Base-by-base conservation (phyloP, 495 filamentous ascomycete species). In the Letharia columbiana region DNA sequence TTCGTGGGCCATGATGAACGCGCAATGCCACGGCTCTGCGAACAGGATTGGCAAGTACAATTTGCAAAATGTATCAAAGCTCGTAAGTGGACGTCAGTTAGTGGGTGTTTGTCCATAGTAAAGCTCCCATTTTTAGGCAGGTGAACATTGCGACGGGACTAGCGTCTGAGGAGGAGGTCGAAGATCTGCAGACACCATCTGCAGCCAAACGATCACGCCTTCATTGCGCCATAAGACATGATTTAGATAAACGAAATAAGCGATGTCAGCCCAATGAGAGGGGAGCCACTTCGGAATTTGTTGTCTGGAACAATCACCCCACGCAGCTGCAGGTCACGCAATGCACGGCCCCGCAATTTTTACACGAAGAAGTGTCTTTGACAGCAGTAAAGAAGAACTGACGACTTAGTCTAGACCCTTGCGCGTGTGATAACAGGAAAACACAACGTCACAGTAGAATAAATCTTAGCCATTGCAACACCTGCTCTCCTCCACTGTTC, bases 1-100 rank as follows among this genome's bases (percentile, higher is more conserved):
- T 52, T 68, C 62, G 61, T 70, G 60, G 31, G 68, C 66, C 68
- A 70, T 70, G 44, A 61, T 65, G 18, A 45, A 50, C 15, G 5
- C 18, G 20, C 35, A 28, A 18, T 61, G 10, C 20, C 4, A 23
- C 39, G n/a, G 23, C 23, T 33, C 17, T 65, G 35, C 35, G 47
- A 60, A 9, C 50, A 54, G 7, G 50, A 15, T 28, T 33, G 28
- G 15, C 50, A 54, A 17, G 50, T 54, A 54, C 50, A 54, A 33
- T 54, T 54, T 54, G 50, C 4, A 33, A 54, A 54, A 7, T 54
- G 50, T 54, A 54, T 54, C 50, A 54, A 33, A 11, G 50, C 50
- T 33, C 50, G 23, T 54, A 33, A 23, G 11, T 54, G 50, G 33
- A 54, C 10, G 11, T 54, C 12, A 33, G 13, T 54, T 6, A 54